These are phyloP conservation scores for Hymenoscyphus occultus DNA, from an alignment of 2,329 filamentous ascomycete species.

Conservation along the genomic window DNA sequence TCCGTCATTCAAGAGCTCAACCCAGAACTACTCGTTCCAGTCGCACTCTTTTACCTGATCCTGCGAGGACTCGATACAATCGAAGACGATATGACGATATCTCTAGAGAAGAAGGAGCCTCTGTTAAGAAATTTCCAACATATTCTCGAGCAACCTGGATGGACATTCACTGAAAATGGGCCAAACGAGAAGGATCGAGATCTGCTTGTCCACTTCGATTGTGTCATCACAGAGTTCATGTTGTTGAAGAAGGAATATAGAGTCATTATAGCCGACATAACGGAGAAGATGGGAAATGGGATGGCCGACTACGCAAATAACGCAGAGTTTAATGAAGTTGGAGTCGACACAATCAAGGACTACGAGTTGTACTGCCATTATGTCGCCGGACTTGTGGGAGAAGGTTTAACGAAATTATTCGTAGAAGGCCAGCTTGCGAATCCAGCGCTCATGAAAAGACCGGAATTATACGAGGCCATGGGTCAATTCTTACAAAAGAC, in stretches of 20 bases:
- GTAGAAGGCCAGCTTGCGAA: slow-evolving; percentile 85
- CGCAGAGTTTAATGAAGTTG: slow-evolving; percentile 74
- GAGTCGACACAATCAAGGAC: slow-evolving; percentile 78
- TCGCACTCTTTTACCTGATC: slow-evolving; percentile 89
- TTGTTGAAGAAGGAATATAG: slow-evolving; percentile 82
- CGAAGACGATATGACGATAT: slow-evolving; percentile 96
- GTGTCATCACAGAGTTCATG: slow-evolving; percentile 81
- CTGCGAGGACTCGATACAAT: slow-evolving; percentile 95
- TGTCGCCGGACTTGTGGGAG: slow-evolving; percentile 96
- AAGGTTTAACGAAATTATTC: slow-evolving; percentile 87
- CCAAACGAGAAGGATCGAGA: slow-evolving; percentile 93
- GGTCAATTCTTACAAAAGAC: slow-evolving; percentile 96
- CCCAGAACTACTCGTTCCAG: slow-evolving; percentile 84
- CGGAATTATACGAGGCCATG: slow-evolving; percentile 89
- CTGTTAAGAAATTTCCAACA: slow-evolving; percentile 79
- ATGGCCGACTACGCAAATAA: slow-evolving; percentile 96
- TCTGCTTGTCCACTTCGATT: slow-evolving; percentile 87
- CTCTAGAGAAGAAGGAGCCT: slow-evolving; percentile 77
- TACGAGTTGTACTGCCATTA: slow-evolving; percentile 99
- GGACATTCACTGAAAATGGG: slow-evolving; percentile 84
- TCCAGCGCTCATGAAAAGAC: slow-evolving; percentile 73
- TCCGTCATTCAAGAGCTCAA: slow-evolving; percentile 95
- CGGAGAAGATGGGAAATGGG: slow-evolving; percentile 91
- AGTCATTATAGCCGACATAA: slow-evolving; percentile 88
- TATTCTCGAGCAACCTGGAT: slow-evolving; percentile 77